phyloP scores from a whole-genome alignment of 2,329 filamentous ascomycete genomes.

The Colletotrichum musicola region DNA sequence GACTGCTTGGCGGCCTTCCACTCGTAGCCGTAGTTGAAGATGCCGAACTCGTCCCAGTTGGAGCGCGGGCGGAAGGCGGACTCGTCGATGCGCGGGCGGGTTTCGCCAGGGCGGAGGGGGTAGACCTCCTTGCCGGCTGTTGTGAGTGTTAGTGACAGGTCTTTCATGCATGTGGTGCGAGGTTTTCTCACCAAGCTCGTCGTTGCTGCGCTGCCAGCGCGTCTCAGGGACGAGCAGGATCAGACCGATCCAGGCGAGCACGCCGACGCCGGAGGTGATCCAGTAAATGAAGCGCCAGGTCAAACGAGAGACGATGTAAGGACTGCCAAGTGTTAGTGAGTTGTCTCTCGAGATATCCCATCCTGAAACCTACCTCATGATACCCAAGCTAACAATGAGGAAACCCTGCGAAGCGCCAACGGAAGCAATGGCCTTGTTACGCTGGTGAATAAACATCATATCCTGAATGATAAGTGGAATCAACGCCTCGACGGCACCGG shows the following conservation, averaged over 20 bases:
- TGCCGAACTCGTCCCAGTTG: slow-evolving; percentile 48
- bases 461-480: slow-evolving; percentile 55
- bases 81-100: slow-evolving; percentile 38
- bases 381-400: slow-evolving; percentile 47
- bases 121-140: slow-evolving; percentile 40
- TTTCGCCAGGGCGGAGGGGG: slow-evolving; percentile 38
- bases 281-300: slow-evolving; percentile 53
- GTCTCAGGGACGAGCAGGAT: slow-evolving; percentile 54
- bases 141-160: background rate
- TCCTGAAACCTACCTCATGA: slow-evolving; percentile 36
- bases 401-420: slow-evolving; percentile 48
- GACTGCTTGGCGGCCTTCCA: slow-evolving; percentile 43
- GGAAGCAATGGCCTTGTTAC: slow-evolving; percentile 49
- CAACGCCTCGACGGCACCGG: slow-evolving; percentile 51
- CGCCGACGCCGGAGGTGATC: slow-evolving; percentile 47
- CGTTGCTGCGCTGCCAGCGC: slow-evolving; percentile 47
- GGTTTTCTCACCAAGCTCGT: slow-evolving; percentile 45
- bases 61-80: slow-evolving; percentile 43
- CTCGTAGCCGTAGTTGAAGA: slow-evolving; percentile 48
- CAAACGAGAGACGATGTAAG: slow-evolving; percentile 47
- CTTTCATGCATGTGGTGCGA: background rate
- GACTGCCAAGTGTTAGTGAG: slow-evolving; percentile 29
- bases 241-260: slow-evolving; percentile 50
- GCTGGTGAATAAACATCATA: slow-evolving; percentile 54
- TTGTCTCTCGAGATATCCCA: background rate